Evolutionary conservation across 2,329 filamentous ascomycete species (phyloP), one percentile per base, ranked within the genome.

Genomic region (Penicillium vulpinum): DNA sequence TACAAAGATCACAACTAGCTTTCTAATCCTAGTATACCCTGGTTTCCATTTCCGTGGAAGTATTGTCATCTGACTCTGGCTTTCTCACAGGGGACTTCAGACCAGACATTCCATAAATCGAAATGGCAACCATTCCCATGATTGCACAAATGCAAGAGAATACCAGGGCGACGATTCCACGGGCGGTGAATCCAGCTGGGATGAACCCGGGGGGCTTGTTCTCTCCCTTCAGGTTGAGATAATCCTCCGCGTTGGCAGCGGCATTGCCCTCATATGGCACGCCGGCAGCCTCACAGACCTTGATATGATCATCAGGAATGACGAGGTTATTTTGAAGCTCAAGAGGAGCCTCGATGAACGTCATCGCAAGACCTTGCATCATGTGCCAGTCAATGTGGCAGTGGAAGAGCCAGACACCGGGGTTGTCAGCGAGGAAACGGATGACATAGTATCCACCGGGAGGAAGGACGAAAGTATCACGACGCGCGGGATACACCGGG

Each of bases 121-220:
- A 81, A 55, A 93, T 85, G 16, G 85, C 83, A 0, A 75, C 79
- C 65, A 91, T 80, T 8, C 90, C 90, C 6, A 90, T 63, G 40
- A 91, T 77, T 4, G 89, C 90, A 22, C 81, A 81, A 13, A 91
- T 60, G 57, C 82, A 83, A 70, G 88, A 91, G 68, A 92, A 90
- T 3, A 87, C 85, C 61, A 93, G 75, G 22, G 90, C 89, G 8
- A 90, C 82, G 35, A 89, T 88, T 4, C 90, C 90, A 29, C 82
- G 80, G 0, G 84, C 70, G 0, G 86, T 90, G 70, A 92, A 91
- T 1, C 89, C 89, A 2, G 76, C 79, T 0, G 88, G 88, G 15
- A 92, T 70, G 36, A 76, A 79, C 0, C 73, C 73, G 0, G 84
- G 83, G 1, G 80, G 78, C 39, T 67, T 73, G 57, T 85, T 86